Base-by-base conservation (phyloP, 2,329 filamentous ascomycete genomes). In the Dactylonectria macrodidyma region DNA sequence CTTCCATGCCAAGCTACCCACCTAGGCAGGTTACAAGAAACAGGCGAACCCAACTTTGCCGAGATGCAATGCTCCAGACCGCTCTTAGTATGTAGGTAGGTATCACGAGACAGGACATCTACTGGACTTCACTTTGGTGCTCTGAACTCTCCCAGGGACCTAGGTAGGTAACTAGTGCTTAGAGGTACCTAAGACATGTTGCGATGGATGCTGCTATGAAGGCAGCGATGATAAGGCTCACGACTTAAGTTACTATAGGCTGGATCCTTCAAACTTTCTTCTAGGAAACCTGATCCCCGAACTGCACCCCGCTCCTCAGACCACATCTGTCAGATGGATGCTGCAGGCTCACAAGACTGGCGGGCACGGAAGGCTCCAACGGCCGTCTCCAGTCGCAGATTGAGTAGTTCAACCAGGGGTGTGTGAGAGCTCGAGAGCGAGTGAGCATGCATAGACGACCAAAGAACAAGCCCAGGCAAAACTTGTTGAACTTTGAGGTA, bases 391-490 rank as follows among this genome's bases (percentile, higher is more conserved):
- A 59, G 66, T 62, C 52, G 41, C 66, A 58, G 58, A 51, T 68
- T 65, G 54, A 68, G 65, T 65, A 62, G 51, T 44, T 33, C 59
- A 26, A 46, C 14, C 59, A 59, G 34, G 44, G 57, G 55, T 52
- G 36, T 10, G 24, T 26, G 30, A 14, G 36, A 30, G 30, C 11
- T 22, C 50, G 44, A 19, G 36, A 30, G 30, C 11, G 30, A 57
- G 44, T 30, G 24, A 44, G 30, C 41, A 58, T 48, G 61, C 61
- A 65, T 46, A 56, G 50, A 59, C 26, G n/a, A 16, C 26, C 48
- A 30, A 47, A 38, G 24, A 34, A 34, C 34, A 54, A 50, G 34
- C 52, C 33, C 24, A 12, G 24, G 22, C 30, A 41, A 56, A 38
- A 24, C 12, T 59, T 33, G 44, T 19, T 30, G 36, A 33, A 60